Evolutionary conservation across 179 eudicot genomes (phyloP), one percentile per base, ranked within the genome.

Genomic region (Corrigiola litoralis): DNA sequence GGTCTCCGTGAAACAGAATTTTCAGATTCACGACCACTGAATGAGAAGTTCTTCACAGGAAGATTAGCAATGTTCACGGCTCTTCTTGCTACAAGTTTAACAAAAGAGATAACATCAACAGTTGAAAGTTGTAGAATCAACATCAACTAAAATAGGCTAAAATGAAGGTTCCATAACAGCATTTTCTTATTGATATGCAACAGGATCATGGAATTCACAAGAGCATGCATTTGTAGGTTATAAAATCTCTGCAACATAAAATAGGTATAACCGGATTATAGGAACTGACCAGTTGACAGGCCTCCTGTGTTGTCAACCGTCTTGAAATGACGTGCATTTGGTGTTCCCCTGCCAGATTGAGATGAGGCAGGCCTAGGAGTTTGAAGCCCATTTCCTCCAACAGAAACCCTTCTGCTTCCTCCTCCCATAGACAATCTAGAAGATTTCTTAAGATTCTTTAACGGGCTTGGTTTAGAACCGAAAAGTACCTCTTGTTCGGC

Each of bases 391-490:
- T 79, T 65, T 24, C 85, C 92, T 55, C 98, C 98, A 51, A 66
- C 70, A 70, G 96, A 81, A 17, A 80, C 73, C 69, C 87, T 81
- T 79, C 81, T 81, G 68, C 71, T 81, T 67, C 84, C 82, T 57
- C 85, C 84, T 63, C 96, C 88, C 21, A 71, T 66, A 50, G 87
- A 83, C 63, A 76, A 20, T 76, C 84, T 77, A 56, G 84, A 72
- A 49, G 79, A 69, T 64, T 85, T 90, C 75, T 90, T 90, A n/a
- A 69, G 84, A 82, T 74, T 82, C 80, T 94, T 94, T 80, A 88
- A 61, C 6, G 96, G 88, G 67, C 96, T 94, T 31, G 89, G 88
- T 77, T 94, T 94, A 72, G 97, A 94, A 59, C 98, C 96, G 64
- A 80, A 85, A 33, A 82, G 80, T 36, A 79, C 84, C 80, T 90